Conservation (phyloP, 352 stramenopile species). For the Phytophthora megakarya region DNA sequence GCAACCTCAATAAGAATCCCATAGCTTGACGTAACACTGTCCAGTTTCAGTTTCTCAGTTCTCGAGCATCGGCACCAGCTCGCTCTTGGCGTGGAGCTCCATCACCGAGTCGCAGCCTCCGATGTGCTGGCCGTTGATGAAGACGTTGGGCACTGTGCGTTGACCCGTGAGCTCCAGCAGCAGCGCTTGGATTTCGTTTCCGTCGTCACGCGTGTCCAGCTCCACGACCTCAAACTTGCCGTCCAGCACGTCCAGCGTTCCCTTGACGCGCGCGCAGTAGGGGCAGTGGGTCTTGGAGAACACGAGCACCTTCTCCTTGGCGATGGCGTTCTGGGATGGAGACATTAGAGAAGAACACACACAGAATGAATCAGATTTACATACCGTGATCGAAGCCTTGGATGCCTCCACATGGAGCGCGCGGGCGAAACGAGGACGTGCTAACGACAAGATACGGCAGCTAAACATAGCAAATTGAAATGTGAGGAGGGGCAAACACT, state of each 20-base stretch:
- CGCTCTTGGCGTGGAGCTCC: constrained; percentile 54
- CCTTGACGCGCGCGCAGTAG: constrained; percentile 92
- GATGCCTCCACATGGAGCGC: constrained; percentile 67
- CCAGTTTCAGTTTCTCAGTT: constrained; percentile 36
- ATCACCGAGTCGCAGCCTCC: constrained; percentile 92
- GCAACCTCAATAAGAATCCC: constrained; percentile 17
- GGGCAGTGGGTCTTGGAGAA: constrained; percentile 97
- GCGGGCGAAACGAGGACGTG: constrained; percentile 33
- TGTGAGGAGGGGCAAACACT: background rate
- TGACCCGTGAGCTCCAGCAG: constrained; percentile 94
- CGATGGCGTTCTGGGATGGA: constrained; percentile 52
- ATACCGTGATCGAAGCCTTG: constrained; percentile 61
- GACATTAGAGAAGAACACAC: background rate
- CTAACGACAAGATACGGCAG: constrained; percentile 25
- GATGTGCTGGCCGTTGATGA: constrained; percentile 96
- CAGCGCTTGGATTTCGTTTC: constrained; percentile 89
- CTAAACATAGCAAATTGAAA: constrained; percentile 28
- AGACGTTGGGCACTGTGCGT: constrained; percentile 98
- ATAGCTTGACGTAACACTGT: constrained; percentile 16
- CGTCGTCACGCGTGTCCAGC: constrained; percentile 81
- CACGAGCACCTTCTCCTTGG: constrained; percentile 81
- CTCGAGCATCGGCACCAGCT: constrained; percentile 64
- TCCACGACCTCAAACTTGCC: constrained; percentile 69
- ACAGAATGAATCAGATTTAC: background rate
- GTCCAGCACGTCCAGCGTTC: constrained; percentile 78